Evolutionary conservation across 345 rosid genomes (phyloP).

Genomic region (Populus ilicifolia): DNA sequence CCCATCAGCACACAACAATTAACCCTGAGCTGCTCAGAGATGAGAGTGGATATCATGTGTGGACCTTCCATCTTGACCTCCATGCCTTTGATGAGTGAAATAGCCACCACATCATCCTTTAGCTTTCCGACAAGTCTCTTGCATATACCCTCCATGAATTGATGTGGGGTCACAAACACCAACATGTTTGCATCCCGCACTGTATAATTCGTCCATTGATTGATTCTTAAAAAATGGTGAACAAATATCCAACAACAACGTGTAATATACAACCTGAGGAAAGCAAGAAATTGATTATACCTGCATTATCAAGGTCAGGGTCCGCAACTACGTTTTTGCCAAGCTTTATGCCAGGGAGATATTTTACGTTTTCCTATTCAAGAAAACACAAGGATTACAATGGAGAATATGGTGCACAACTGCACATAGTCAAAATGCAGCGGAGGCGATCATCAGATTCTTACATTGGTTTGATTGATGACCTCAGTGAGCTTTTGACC

Average conservation of each 20-base stretch:
- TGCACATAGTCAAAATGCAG: neutral
- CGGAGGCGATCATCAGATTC: constrained; percentile 1
- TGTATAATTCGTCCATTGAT: constrained; percentile 22
- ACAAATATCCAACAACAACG: neutral
- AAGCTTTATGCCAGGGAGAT: constrained; percentile 86
- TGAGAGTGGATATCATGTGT: constrained; percentile 79
- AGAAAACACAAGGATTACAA: neutral
- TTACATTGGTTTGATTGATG: constrained; percentile 81
- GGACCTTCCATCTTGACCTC: constrained; percentile 95
- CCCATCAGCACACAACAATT: constrained; percentile 94
- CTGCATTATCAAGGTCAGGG: constrained; percentile 85
- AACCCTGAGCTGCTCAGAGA: constrained; percentile 65
- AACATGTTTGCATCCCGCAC: constrained; percentile 85
- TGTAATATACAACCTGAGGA: neutral
- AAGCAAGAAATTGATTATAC: constrained; percentile 41
- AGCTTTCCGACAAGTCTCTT: constrained; percentile 70
- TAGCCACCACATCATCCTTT: constrained; percentile 58
- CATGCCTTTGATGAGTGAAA: constrained; percentile 97
- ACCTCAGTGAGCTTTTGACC: constrained; percentile 90
- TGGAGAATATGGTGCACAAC: neutral
- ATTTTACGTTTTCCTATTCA: constrained; percentile 76
- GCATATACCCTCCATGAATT: constrained; percentile 85
- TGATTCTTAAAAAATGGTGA: neutral
- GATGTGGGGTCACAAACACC: constrained; percentile 94
- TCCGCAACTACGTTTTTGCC: constrained; percentile 82